Percentiles rank a stretch among this genome's conserved stretches.
These are phyloP conservation scores for Arthrinium phaeospermum DNA, from an alignment of 2,329 filamentous ascomycete genomes.

Conservation along the genomic window DNA sequence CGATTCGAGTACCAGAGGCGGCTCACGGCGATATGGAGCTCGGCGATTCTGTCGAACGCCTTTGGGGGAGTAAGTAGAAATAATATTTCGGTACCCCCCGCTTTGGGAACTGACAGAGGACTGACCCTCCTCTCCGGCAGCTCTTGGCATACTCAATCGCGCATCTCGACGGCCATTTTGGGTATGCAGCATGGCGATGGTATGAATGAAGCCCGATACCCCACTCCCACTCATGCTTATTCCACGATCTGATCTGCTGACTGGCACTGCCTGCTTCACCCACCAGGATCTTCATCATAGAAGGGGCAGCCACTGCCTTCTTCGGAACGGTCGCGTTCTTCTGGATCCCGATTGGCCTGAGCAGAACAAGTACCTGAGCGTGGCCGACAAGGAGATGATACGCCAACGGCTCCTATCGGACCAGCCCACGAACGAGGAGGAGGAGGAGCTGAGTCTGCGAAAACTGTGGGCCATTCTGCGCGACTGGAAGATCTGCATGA, in stretches of 20 bases:
- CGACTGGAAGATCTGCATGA: constrained; percentile 48
- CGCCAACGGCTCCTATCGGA: constrained; percentile 38
- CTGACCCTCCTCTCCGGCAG: constrained; percentile 25
- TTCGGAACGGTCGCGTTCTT: constrained; percentile 42
- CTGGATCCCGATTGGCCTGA: constrained; percentile 56
- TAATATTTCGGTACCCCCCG: constrained; percentile 70
- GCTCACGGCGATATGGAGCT: constrained; percentile 26
- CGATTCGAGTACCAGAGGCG: constrained; percentile 38
- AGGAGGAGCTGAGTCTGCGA: constrained; percentile 34
- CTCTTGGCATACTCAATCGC: constrained; percentile 55
- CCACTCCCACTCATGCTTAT: too few relatives aligned
- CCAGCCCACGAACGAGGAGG: constrained; percentile 27
- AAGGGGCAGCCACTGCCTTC: constrained; percentile 45
- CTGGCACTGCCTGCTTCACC: background rate
- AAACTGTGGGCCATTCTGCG: constrained; percentile 37
- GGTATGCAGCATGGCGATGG: constrained; percentile 57
- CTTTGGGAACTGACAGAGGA: constrained; percentile 55
- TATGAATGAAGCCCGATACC: background rate
- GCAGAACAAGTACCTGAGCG: constrained; percentile 51
- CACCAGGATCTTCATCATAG: constrained; percentile 41
- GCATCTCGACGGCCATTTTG: constrained; percentile 48
- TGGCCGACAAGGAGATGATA: constrained; percentile 45
- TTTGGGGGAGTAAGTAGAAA: constrained; percentile 66
- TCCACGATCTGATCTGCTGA: background rate
- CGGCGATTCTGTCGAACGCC: constrained; percentile 38